These are phyloP conservation scores for Gigaspora rosea DNA, from an alignment of 192 early-diverging fungal genomes.

Conservation along the genomic window DNA sequence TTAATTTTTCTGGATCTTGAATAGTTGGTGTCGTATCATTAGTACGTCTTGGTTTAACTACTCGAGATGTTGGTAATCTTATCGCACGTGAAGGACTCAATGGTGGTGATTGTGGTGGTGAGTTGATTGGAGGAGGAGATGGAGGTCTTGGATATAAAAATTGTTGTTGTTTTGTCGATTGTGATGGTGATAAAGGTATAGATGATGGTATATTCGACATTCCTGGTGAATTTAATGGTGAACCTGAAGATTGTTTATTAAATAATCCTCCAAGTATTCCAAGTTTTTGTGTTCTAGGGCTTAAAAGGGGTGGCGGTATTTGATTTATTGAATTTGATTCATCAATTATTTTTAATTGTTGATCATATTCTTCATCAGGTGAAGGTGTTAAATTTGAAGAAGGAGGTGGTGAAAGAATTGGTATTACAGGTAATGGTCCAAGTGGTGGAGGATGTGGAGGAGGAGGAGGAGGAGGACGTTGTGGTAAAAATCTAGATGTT, in stretches of 20 bases:
- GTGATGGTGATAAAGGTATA: not conserved
- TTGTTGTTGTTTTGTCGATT: too few relatives aligned
- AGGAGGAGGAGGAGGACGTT: not conserved
- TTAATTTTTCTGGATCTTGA: constrained; percentile 11
- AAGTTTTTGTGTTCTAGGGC: not conserved
- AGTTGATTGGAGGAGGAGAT: not conserved
- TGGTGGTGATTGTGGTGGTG: constrained; percentile 30
- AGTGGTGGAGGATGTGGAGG: not conserved
- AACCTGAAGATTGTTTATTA: constrained; percentile 21
- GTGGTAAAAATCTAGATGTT: not conserved
- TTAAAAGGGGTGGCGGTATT: not conserved
- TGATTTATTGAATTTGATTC: not conserved
- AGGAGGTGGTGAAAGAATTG: not conserved
- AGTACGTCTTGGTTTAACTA: not conserved
- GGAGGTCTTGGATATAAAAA: not conserved
- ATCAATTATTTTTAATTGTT: not conserved
- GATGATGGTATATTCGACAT: not conserved
- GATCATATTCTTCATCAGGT: not conserved
- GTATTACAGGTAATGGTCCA: not conserved
- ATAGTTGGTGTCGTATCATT: not conserved
- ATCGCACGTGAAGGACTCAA: not conserved
- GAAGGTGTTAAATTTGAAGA: not conserved
- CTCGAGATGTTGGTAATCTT: not conserved
- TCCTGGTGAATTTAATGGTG: not conserved
- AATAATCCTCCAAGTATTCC: constrained; percentile 22